Evolutionary conservation across 495 filamentous ascomycete genomes (phyloP).

Genomic region (Penicillium chermesinum): DNA sequence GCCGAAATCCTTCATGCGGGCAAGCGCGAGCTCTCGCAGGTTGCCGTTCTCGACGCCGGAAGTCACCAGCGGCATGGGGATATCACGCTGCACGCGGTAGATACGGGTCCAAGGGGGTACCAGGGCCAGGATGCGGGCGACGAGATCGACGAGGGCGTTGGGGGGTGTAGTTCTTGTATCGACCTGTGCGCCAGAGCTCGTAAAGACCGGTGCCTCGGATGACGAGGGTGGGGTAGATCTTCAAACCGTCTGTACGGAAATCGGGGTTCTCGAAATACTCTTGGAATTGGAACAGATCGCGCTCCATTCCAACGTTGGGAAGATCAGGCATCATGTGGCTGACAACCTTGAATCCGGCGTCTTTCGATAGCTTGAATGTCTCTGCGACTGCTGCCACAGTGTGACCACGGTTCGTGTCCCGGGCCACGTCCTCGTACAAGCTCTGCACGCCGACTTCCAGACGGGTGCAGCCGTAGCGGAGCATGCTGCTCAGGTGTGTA

Average conservation of each 20-base stretch:
- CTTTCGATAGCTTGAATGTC: slow-evolving; percentile 91
- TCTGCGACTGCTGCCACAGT: slow-evolving; percentile 92
- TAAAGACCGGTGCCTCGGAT: slow-evolving; percentile 96
- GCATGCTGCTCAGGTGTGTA: slow-evolving; percentile 86
- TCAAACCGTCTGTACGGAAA: slow-evolving; percentile 96
- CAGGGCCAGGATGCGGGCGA: slow-evolving; percentile 88
- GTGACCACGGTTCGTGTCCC: slow-evolving; percentile 95
- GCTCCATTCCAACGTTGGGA: slow-evolving; percentile 97
- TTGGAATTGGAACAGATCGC: slow-evolving; percentile 90
- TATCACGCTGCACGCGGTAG: slow-evolving; percentile 96
- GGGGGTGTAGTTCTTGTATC: slow-evolving; percentile 99
- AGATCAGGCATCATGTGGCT: slow-evolving; percentile 99
- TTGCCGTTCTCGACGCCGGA: slow-evolving; percentile 98
- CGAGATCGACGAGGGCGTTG: slow-evolving; percentile 90
- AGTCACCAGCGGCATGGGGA: slow-evolving; percentile 96
- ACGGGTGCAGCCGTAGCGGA: slow-evolving; percentile 92
- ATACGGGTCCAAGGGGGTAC: slow-evolving; percentile 98
- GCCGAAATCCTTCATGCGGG: slow-evolving; percentile 97
- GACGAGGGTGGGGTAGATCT: slow-evolving; percentile 96
- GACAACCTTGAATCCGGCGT: slow-evolving; percentile 97
- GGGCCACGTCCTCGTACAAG: slow-evolving; percentile 95
- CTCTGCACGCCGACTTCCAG: slow-evolving; percentile 94
- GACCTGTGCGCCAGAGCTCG: slow-evolving; percentile 92
- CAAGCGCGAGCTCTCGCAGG: slow-evolving; percentile 83
- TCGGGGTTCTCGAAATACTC: slow-evolving; percentile 97